These are phyloP conservation scores for Corinectria fuckeliana DNA, from an alignment of 2,329 filamentous ascomycete species.

Conservation along the genomic window DNA sequence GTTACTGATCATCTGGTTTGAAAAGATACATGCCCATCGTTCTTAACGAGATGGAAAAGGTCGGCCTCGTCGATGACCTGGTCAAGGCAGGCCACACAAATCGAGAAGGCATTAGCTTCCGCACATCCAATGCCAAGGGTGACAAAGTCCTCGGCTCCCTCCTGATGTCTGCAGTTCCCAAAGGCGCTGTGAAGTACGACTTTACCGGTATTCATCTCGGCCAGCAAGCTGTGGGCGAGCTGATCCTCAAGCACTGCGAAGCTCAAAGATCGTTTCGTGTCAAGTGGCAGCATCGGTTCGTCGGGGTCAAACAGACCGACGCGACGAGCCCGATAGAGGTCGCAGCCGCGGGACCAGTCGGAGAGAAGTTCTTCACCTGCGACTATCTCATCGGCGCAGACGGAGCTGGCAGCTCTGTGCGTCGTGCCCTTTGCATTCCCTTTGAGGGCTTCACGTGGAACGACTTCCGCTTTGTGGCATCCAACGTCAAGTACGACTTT, in stretches of 20 bases:
- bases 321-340: background rate
- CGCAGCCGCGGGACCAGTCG: background rate
- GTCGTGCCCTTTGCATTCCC: background rate
- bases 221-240: background rate
- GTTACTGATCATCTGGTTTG: background rate
- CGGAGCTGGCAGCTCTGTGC: background rate
- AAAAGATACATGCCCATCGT: background rate
- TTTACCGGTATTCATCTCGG: background rate
- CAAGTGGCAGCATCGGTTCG: background rate
- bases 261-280: background rate
- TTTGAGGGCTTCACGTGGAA: conserved; percentile 11
- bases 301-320: background rate
- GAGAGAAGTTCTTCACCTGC: conserved; percentile 1
- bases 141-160: background rate
- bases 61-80: background rate
- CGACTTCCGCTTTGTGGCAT: conserved; percentile 4
- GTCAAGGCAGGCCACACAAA: background rate
- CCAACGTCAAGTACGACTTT: conserved; percentile 6
- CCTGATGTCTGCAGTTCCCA: background rate
- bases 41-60: background rate
- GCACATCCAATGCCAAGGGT: background rate
- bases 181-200: background rate
- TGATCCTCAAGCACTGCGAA: background rate
- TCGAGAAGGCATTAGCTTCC: background rate
- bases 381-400: background rate